Base-by-base conservation (phyloP, 2,329 filamentous ascomycete species). In the Fusarium sarcochroum region DNA sequence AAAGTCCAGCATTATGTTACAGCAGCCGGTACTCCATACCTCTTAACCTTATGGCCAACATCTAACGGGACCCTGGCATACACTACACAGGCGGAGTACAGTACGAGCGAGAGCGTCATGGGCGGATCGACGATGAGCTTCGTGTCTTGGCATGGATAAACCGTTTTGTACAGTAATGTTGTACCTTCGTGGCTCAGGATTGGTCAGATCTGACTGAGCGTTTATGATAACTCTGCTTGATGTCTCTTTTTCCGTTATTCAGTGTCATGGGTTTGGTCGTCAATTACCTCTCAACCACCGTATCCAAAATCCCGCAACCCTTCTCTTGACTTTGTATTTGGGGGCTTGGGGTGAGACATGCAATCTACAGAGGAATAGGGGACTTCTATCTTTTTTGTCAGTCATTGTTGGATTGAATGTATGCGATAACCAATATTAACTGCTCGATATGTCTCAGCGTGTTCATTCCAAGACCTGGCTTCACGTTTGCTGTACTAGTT, bases 41-140 rank as follows among this genome's bases (percentile, higher is more conserved):
- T 60, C 21, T 54, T 62, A 59, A 59, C 54, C 45, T 59, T 66
- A 45, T 44, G 45, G 54, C 65, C 49, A 66, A 59, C 47, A 45
- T 62, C 60, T 45, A 37, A 52, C 41, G 45, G 50, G 46, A 59
- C 60, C 61, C 61, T 64, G 62, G 59, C 21, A 25, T 44, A 44
- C 41, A 52, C 58, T 62, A 57, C 52, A 55, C 58, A 58, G 60
- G 64, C 64, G 65, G 65, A 52, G 54, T 23, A 49, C 34, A 17
- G 37, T 30, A 34, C 40, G 25, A 62, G 56, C 41, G 18, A 58
- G 54, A 45, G 50, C 66, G 66, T 70, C 66, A 69, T 70, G 62
- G 60, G 55, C 66, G 46, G 66, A 68, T 69, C 66, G 62, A 56
- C 66, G 63, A 69, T 68, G 66, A 55, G 49, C 45, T 52, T 66